Evolutionary conservation across 805 yeast species (phyloP), one percentile per base, ranked within the genome.

Genomic region (Yarrowia sp.): DNA sequence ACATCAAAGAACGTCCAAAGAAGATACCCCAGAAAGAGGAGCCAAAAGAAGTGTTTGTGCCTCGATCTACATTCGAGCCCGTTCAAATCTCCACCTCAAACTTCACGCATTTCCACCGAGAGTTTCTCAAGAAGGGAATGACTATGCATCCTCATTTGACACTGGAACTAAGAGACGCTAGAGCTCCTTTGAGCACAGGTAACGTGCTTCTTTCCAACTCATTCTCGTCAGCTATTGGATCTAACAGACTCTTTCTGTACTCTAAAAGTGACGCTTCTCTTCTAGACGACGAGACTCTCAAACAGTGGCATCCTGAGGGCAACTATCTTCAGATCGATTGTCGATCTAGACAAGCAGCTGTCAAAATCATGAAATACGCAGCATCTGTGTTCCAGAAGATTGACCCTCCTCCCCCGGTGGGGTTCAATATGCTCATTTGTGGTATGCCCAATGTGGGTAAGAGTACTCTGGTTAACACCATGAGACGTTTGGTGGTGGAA

Each of bases 381-480:
- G 80, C 80, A 43, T 80, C 82, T 65, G 78, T 69, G 38, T 67
- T 84, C 72, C 70, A 76, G 34, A 70, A 75, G 4, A 79, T 86
- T 82, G 76, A 76, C 19, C 91, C 94, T 0, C 85, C 87, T 0
- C 96, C 97, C 0, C 97, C 98, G 0, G 77, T 92, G 69, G 98
- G 98, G 0, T 79, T 90, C 58, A 78, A 92, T 24, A 77, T 90
- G 68, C 81, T 93, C 81, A 85, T 94, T 53, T 87, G 89, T 8
- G 99, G 99, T 0, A 90, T 95, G 95, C 99, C 99, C 1, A 95
- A 95, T 75, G 96, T 92, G n/a, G 99, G 99, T 0, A 95, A 95
- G 77, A 90, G 97, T 13, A 89, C 97, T 0, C 76, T 95, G 58
- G 88, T 93, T 34, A 95, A 95, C 74, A 81, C 88, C 0, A 78